Percentiles rank a stretch among this genome's conserved stretches.
phyloP scores from a whole-genome alignment of 106 monocot species.

The Posidonia australis region DNA sequence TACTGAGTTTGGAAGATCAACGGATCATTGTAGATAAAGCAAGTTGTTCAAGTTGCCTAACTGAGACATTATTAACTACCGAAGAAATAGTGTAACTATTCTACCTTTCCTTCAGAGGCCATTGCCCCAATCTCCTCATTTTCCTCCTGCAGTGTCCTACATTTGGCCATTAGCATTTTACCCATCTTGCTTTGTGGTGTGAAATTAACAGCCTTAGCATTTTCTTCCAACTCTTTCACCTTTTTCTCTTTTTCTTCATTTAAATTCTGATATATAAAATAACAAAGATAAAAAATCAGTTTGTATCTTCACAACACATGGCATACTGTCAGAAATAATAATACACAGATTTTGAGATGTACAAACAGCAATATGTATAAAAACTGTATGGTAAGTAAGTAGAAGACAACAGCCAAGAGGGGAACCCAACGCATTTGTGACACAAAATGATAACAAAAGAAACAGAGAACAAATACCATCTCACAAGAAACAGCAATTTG shows the following conservation, averaged over 20 bases:
- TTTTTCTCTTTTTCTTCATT: constrained; percentile 96
- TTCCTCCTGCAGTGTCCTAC: constrained; percentile 86
- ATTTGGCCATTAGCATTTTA: constrained; percentile 94
- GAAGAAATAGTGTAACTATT: not conserved
- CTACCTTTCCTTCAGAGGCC: constrained; percentile 96
- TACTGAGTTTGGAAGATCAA: too few relatives aligned
- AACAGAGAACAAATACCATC: too few relatives aligned
- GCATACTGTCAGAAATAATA: too few relatives aligned
- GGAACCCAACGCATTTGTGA: too few relatives aligned
- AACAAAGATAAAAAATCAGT: not conserved
- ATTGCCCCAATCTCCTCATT: constrained; percentile 96
- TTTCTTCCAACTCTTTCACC: constrained; percentile 92
- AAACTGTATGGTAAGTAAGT: too few relatives aligned
- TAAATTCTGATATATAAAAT: constrained; percentile 42
- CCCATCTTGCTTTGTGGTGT: constrained; percentile 77
- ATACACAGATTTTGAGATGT: too few relatives aligned
- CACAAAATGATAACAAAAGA: too few relatives aligned
- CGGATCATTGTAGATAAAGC: too few relatives aligned
- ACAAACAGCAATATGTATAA: not conserved
- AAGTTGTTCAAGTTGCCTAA: too few relatives aligned
- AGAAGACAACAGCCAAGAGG: too few relatives aligned
- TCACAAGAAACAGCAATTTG: too few relatives aligned
- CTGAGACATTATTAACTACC: not conserved
- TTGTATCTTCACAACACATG: too few relatives aligned
- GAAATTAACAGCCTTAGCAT: constrained; percentile 88